These are phyloP conservation scores for Microdochium bolleyi DNA, from an alignment of 2,329 filamentous ascomycete genomes.

Conservation along the genomic window DNA sequence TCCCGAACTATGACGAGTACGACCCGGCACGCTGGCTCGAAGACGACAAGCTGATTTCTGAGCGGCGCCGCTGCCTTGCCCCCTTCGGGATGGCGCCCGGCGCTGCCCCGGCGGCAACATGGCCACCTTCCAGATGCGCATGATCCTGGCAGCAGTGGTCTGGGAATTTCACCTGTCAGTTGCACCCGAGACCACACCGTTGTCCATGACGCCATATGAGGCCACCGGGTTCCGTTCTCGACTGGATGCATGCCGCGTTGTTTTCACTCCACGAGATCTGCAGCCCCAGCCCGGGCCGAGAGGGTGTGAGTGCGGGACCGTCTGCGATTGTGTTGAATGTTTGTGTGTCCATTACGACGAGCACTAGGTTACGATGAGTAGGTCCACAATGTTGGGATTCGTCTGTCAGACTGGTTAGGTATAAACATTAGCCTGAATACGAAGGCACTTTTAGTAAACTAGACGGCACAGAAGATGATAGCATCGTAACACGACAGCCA, in stretches of 20 bases:
- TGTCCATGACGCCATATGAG: slow-evolving; percentile 9
- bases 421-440: neutral
- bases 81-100: slow-evolving; percentile 6
- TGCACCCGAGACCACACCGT: slow-evolving; percentile 9
- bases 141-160: slow-evolving; percentile 6
- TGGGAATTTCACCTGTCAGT: slow-evolving; percentile 4
- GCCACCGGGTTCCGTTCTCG: slow-evolving; percentile 9
- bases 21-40: slow-evolving; percentile 8
- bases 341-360: slow-evolving; percentile 1
- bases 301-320: slow-evolving; percentile 1
- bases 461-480: too few species aligned
- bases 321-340: slow-evolving; percentile 1
- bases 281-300: neutral
- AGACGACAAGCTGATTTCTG: neutral
- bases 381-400: neutral
- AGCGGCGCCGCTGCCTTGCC: slow-evolving; percentile 5
- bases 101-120: slow-evolving; percentile 9
- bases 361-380: neutral
- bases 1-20: slow-evolving; percentile 8
- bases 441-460: neutral
- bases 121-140: slow-evolving; percentile 8
- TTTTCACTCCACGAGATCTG: slow-evolving; percentile 7
- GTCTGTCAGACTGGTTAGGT: neutral
- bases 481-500: too few species aligned
- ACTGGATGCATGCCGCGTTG: slow-evolving; percentile 6